A percentile compares a stretch with the other conserved stretches of the same genome.
Conservation (phyloP, 2,329 filamentous ascomycete genomes). For the Harringtonia lauricola region DNA sequence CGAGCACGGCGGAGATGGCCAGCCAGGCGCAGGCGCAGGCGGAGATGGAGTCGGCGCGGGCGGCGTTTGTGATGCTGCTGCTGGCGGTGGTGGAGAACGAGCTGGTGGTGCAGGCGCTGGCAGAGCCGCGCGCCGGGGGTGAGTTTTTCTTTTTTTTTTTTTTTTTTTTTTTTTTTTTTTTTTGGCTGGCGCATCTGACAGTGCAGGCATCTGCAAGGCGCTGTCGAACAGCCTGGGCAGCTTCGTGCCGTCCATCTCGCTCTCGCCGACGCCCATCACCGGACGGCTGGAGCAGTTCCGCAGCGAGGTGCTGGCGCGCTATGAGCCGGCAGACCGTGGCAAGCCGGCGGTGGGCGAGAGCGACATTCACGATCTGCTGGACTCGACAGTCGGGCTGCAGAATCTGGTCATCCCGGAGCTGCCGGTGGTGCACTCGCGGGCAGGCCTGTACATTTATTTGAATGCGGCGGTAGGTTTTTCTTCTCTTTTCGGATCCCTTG, state of each 20-base stretch:
- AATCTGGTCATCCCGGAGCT: slow-evolving; percentile 49
- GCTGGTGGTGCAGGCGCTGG: slow-evolving; percentile 41
- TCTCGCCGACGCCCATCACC: slow-evolving; percentile 42
- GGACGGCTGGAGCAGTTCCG: slow-evolving; percentile 46
- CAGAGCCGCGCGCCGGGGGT: slow-evolving; percentile 43
- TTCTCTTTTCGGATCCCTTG: background rate
- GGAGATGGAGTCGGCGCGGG: slow-evolving; percentile 49
- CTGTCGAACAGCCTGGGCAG: slow-evolving; percentile 38
- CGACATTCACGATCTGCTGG: slow-evolving; percentile 46
- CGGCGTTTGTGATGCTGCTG: slow-evolving; percentile 53
- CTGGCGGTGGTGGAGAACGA: slow-evolving; percentile 51
- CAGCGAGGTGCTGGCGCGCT: slow-evolving; percentile 40
- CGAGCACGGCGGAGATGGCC: slow-evolving; percentile 22
- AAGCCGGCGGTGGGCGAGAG: slow-evolving; percentile 13
- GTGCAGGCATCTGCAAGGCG: slow-evolving; percentile 32
- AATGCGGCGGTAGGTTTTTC: slow-evolving; percentile 58
- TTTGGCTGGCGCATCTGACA: background rate
- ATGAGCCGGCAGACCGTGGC: slow-evolving; percentile 42
- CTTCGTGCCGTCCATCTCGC: slow-evolving; percentile 47
- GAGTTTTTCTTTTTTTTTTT: slow-evolving; percentile 14
- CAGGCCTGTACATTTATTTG: slow-evolving; percentile 75
- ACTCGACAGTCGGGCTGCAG: slow-evolving; percentile 45
- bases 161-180: background rate
- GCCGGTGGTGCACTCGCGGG: slow-evolving; percentile 62
- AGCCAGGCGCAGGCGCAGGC: slow-evolving; percentile 30